phyloP scores from a whole-genome alignment of 257 asterid species.

The Verbascum thapsus region DNA sequence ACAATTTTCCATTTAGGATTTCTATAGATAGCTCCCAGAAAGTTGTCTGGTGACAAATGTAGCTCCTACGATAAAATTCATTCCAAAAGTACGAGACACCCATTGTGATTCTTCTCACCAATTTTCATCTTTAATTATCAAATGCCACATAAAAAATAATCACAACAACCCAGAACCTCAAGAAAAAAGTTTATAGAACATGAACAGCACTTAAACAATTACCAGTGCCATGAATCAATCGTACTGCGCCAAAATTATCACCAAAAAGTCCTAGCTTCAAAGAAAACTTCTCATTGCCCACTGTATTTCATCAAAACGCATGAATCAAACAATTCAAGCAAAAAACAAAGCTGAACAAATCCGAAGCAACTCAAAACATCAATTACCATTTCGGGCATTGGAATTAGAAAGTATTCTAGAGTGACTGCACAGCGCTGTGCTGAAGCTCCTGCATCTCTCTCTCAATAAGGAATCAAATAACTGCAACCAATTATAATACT shows the following conservation, averaged over 20 bases:
- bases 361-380: background rate
- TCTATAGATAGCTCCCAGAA: background rate
- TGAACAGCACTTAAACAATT: constrained; percentile 16
- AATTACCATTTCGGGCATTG: constrained; percentile 48
- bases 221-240: constrained; percentile 82
- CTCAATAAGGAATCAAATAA: constrained; percentile 42
- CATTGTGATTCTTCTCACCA: background rate
- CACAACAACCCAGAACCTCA: background rate
- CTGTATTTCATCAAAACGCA: constrained; percentile 37
- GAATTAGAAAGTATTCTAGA: constrained; percentile 32
- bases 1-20: background rate
- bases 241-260: constrained; percentile 41
- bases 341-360: background rate
- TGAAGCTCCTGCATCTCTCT: constrained; percentile 52
- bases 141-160: background rate
- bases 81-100: background rate
- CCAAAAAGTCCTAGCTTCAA: constrained; percentile 40
- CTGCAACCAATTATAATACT: constrained; percentile 32
- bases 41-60: background rate
- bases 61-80: no score
- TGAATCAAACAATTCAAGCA: constrained; percentile 1
- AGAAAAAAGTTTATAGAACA: background rate
- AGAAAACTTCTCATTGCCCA: constrained; percentile 40
- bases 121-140: background rate
- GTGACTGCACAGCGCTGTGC: constrained; percentile 43